Evolutionary conservation across 768 basidiomycete genomes (phyloP).

Genomic region (Lyophyllum shimeji): DNA sequence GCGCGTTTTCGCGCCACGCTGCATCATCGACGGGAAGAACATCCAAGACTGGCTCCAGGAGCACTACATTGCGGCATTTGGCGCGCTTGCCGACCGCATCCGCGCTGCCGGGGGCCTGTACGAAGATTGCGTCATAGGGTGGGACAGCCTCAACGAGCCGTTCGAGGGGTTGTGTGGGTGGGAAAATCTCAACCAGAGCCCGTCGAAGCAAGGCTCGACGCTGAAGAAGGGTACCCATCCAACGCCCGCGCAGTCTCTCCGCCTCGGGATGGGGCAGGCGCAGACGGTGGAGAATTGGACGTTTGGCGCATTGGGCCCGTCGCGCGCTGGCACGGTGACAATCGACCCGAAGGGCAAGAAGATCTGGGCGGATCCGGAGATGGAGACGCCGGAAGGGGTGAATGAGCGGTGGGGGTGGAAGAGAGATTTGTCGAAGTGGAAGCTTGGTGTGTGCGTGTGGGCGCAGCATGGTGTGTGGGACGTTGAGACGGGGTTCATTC

Average conservation of each 20-base stretch:
- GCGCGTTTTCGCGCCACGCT: constrained; percentile 85
- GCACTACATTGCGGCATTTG: constrained; percentile 77
- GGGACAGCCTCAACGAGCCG: constrained; percentile 97
- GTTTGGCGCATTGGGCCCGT: constrained; percentile 80
- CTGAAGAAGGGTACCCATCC: constrained; percentile 88
- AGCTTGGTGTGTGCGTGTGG: constrained; percentile 81
- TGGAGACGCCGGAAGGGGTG: constrained; percentile 42
- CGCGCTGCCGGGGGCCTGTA: constrained; percentile 71
- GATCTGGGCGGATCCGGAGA: constrained; percentile 68
- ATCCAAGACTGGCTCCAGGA: constrained; percentile 87
- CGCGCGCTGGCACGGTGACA: constrained; percentile 67
- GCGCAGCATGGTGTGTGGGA: constrained; percentile 92
- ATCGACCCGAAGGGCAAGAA: constrained; percentile 83
- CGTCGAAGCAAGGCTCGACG: constrained; percentile 64
- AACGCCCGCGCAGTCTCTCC: constrained; percentile 79
- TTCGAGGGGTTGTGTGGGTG: constrained; percentile 76
- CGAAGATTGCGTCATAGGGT: constrained; percentile 90
- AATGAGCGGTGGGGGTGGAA: constrained; percentile 83
- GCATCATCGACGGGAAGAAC: constrained; percentile 86
- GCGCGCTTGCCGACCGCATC: constrained; percentile 73
- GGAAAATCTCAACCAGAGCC: constrained; percentile 64
- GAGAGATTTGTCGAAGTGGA: constrained; percentile 62
- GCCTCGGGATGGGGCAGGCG: constrained; percentile 84
- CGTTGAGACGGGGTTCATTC: constrained; percentile 58
- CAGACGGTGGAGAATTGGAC: constrained; percentile 82